phyloP scores from a whole-genome alignment of 805 yeast species.

The Henningerozyma blattae region DNA sequence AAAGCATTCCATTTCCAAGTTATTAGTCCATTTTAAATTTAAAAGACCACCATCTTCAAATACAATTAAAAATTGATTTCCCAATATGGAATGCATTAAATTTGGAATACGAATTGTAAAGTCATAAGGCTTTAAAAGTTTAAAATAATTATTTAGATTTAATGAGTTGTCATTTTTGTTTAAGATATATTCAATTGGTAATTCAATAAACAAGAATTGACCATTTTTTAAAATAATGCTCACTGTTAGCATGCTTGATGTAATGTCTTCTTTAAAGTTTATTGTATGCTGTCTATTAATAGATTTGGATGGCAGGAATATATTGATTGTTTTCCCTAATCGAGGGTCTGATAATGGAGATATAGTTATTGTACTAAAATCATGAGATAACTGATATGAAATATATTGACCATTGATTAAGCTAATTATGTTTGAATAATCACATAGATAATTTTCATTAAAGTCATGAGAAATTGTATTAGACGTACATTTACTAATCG shows the following conservation, averaged over 20 bases:
- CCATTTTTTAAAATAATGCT: conserved; percentile 20
- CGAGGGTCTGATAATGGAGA: conserved; percentile 13
- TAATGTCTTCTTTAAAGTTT: conserved; percentile 5
- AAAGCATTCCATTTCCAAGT: conserved; percentile 24
- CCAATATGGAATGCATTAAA: conserved; percentile 35
- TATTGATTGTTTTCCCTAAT: conserved; percentile 12
- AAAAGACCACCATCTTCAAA: conserved; percentile 71
- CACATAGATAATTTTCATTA: too few relatives aligned
- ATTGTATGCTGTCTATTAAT: conserved; percentile 17
- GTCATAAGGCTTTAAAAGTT: conserved; percentile 54
- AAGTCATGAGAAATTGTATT: too few relatives aligned
- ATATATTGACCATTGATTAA: conserved; percentile 11
- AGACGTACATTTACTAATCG: too few relatives aligned
- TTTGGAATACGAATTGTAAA: conserved; percentile 48
- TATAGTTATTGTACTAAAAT: conserved; percentile 11
- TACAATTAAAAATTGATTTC: conserved; percentile 39
- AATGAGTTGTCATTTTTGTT: conserved; percentile 2
- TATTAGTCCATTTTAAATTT: conserved; percentile 28
- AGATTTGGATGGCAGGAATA: conserved; percentile 16
- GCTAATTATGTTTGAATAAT: conserved; percentile 13
- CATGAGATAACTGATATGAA: conserved; percentile 17
- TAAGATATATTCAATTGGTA: conserved; percentile 17
- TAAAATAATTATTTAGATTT: conserved; percentile 39
- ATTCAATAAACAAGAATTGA: conserved; percentile 8
- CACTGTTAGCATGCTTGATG: conserved; percentile 8